Conservation (phyloP, 257 asterid genomes). For the Solanum medicagineum region DNA sequence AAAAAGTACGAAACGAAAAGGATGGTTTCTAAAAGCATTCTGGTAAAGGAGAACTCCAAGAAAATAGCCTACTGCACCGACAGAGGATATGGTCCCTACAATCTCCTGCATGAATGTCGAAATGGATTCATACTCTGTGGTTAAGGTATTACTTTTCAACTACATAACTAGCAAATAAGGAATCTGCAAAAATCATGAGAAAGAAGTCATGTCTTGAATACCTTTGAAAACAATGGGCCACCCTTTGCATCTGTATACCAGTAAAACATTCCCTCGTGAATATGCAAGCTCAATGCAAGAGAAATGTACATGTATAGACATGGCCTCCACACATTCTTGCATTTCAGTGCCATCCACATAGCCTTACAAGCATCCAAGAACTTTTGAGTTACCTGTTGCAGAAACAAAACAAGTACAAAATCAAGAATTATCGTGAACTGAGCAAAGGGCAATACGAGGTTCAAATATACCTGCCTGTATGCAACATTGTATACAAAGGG, state of each 20-base stretch:
- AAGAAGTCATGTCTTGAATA: neutral
- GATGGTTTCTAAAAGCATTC: constrained; percentile 48
- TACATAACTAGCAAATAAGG: neutral
- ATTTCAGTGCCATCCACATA: constrained; percentile 38
- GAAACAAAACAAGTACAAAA: neutral
- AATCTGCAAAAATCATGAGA: neutral
- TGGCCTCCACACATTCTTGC: constrained; percentile 56
- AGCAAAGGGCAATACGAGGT: neutral
- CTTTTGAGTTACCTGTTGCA: constrained; percentile 24
- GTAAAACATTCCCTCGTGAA: constrained; percentile 64
- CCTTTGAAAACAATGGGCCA: constrained; percentile 70
- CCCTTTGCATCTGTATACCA: constrained; percentile 60
- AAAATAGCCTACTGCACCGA: constrained; percentile 60
- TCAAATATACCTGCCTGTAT: neutral
- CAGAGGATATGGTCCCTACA: constrained; percentile 57
- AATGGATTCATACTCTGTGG: neutral
- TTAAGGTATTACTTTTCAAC: neutral
- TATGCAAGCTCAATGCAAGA: constrained; percentile 48
- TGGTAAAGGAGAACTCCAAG: constrained; percentile 65
- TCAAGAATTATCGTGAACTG: neutral
- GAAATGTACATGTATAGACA: constrained; percentile 55
- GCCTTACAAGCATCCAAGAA: constrained; percentile 31
- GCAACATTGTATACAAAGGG: constrained; percentile 11
- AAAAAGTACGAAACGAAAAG: constrained; percentile 36
- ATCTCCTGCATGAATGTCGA: constrained; percentile 33